Base-by-base conservation (phyloP, 2,329 filamentous ascomycete genomes). In the Cryphonectria radicalis region DNA sequence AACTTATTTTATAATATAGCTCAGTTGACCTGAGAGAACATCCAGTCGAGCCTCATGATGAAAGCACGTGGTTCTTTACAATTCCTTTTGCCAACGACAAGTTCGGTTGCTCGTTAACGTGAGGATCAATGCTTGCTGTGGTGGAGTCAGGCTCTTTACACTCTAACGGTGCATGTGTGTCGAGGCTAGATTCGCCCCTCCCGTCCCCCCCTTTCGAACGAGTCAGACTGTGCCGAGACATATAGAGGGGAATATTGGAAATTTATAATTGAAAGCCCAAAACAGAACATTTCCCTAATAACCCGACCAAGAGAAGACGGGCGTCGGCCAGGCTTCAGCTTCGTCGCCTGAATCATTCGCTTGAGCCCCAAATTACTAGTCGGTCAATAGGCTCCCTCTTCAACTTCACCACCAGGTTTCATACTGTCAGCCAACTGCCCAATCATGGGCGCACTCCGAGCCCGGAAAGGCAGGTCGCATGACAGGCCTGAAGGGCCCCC, bases 391-490 rank as follows among this genome's bases (percentile, higher is more conserved):
- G 59, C 59, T 62, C 32, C 59, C 59, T 62, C 32, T n/a, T 50
- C 46, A 8, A 3, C 8, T n/a, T 50, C 46, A 59, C 11, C 32
- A 37, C 11, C 35, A n/a, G 22, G 59, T 62, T 40, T 62, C 59
- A 40, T 5, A 11, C 35, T 4, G 17, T 40, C 22, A 4, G 59
- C 59, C 22, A 6, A 11, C 32, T 40, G 14, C 22, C 59, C 59
- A 62, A 62, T 62, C 32, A 40, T n/a, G 32, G 32, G 59, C 32
- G 19, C 35, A 62, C 35, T 35, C 35, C 32, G 35, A 19, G 35
- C 59, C 59, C 19, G 22, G 59, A 62, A 40, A 8, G 59, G 59
- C 19, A 62, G 59, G 59, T 62, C 59, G 59, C 59, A 62, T 62
- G 59, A 62, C 32, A 25, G 59, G 59, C 59, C 28, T 46, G 43